Base-by-base conservation (phyloP, 371 early-diverging fungal genomes). In the Lichtheimia hyalospora region DNA sequence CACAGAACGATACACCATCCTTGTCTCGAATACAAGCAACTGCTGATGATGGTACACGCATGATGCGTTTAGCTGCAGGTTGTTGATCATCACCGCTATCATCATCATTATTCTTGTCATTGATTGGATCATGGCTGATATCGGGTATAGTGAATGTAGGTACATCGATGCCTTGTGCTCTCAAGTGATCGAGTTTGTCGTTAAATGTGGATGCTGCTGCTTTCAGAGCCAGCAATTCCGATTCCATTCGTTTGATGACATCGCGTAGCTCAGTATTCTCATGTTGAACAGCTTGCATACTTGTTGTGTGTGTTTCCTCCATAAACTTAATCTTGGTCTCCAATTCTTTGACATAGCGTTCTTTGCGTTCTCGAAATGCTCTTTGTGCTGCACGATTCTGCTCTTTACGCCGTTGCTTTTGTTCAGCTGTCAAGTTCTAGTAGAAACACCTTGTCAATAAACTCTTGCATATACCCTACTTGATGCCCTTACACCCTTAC, bases 371-470 rank as follows among this genome's bases (percentile, higher is more conserved):
- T 21, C 91, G 74, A 67, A 91, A 91, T 12, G 90, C 90, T 34
- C 90, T 64, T 70, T 91, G 91, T 8, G 91, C 91, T 15, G 89
- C 89, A 49, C 91, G 68, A 60, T 91, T 91, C 70, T 91, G 90
- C n/a, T 89, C 91, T 43, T 87, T 87, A 39, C 91, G 88, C 69
- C 89, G 81, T 58, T 65, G 49, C 13, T 68, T 61, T 34, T 72
- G 74, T 49, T 79, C 77, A 0, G 53, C 49, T 27, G 68, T 62
- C 46, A 67, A 15, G 39, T 14, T 20, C 58, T 58, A 18, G n/a
- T n/a, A n/a, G n/a, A n/a, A n/a, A n/a, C n/a, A n/a, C n/a, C n/a
- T n/a, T n/a, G n/a, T n/a, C n/a, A n/a, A n/a, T n/a, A n/a, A n/a
- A n/a, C n/a, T n/a, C n/a, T n/a, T n/a, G n/a, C n/a, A n/a, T n/a